Evolutionary conservation across 352 stramenopile species (phyloP), one percentile per base, ranked within the genome.

Genomic region (Globisporangium cystogenes): DNA sequence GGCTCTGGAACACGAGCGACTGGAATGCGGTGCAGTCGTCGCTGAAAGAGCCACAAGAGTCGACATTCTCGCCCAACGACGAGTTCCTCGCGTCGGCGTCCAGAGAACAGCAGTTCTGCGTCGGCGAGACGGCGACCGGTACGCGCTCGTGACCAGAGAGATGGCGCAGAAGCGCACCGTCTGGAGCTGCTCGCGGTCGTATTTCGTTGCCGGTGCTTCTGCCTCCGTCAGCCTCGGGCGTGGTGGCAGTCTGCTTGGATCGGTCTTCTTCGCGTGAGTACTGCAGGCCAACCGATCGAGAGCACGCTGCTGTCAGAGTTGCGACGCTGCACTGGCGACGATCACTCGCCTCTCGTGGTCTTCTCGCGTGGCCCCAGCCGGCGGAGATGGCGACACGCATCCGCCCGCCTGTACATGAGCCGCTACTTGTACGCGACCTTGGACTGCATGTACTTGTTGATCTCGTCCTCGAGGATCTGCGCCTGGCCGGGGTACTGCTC

Each of bases 141-240:
- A 74, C 51, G 44, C 43, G 11, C 65, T 89, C 10, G 42, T 64
- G 7, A 53, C 76, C n/a, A 67, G 62, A 8, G 57, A 81, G 35
- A 90, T 87, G 62, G 75, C 76, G 14, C 82, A 93, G 57, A 77
- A 85, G 46, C 73, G 82, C 7, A 93, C 90, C 36, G 85, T 93
- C 42, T 93, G 82, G 82, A 87, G 69, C 51, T 90, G 79, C 41
- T 76, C 74, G 82, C 82, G 3, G 66, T 90, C 5, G 73, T 72
- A 0, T 90, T 93, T 55, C 62, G 67, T 24, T n/a, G n/a, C 70
- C 78, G 8, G 57, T 24, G 1, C 11, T 42, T 0, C 36, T 37
- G 18, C 8, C 48, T 7, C 44, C 18, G 16, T 15, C 27, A 35
- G 21, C 47, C 6, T 18, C 47, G 33, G 77, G 76, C 39, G 24